phyloP scores from a whole-genome alignment of 495 filamentous ascomycete species.

The Hyaloscypha finlandica region DNA sequence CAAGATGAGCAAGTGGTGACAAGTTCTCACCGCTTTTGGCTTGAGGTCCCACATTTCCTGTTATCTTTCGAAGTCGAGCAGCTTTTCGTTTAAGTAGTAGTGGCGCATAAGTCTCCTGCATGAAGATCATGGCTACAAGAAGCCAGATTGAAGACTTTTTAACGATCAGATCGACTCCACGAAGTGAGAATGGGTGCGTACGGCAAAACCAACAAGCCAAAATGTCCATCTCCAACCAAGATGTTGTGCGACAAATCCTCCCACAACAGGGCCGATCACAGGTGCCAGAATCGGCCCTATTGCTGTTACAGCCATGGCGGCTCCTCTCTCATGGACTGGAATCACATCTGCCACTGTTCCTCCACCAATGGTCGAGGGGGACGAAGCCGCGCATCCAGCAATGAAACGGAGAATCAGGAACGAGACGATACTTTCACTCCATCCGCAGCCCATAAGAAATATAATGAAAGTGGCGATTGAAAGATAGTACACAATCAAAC shows the following conservation, averaged over 20 bases:
- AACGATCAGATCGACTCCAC: background rate
- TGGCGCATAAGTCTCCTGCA: slow-evolving; percentile 52
- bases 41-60: slow-evolving; percentile 61
- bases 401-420: slow-evolving; percentile 59
- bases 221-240: slow-evolving; percentile 69
- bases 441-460: slow-evolving; percentile 48
- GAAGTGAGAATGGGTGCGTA: too few species aligned
- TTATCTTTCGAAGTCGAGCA: slow-evolving; percentile 59
- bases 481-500: slow-evolving; percentile 51
- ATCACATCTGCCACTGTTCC: slow-evolving; percentile 59
- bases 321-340: slow-evolving; percentile 45
- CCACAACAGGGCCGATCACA: slow-evolving; percentile 44
- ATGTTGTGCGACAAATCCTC: slow-evolving; percentile 54
- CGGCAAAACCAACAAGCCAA: slow-evolving; percentile 44
- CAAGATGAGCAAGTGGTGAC: slow-evolving; percentile 45
- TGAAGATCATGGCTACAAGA: slow-evolving; percentile 50
- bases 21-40: slow-evolving; percentile 50
- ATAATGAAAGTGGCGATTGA: slow-evolving; percentile 49
- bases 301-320: slow-evolving; percentile 51
- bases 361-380: slow-evolving; percentile 52
- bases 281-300: slow-evolving; percentile 56
- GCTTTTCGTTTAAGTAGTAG: slow-evolving; percentile 58
- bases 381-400: slow-evolving; percentile 50
- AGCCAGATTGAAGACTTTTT: background rate
- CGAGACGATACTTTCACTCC: slow-evolving; percentile 39